Evolutionary conservation across 2,329 filamentous ascomycete species (phyloP), one percentile per base, ranked within the genome.

Genomic region (Plenodomus lindquistii): DNA sequence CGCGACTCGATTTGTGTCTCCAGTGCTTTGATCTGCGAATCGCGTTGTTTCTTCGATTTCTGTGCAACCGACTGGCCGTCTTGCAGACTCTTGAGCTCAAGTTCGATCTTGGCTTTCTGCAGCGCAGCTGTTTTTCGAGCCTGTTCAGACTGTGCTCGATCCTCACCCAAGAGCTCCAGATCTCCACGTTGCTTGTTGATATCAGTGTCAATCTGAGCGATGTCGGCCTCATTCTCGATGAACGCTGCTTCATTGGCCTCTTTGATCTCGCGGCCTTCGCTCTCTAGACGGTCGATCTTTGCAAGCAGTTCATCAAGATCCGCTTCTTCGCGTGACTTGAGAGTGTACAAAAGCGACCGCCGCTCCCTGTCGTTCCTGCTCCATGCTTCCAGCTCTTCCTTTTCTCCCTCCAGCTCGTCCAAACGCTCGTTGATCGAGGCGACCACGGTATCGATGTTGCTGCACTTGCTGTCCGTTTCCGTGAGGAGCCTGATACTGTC

Each of bases 401-500:
- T 97, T 73, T 99, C 94, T 69, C 96, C 92, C 72, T 99, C 94
- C 0, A 99, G 80, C 72, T 99, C 94, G 34, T 79, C 81, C 44
- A 99, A 79, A 44, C 94, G 86, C 65, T 95, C 90, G 64, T 94
- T 91, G 73, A 99, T 97, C 66, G 94, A 95, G 44, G 88, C 85
- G 11, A 99, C 82, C 11, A 95, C 80, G 67, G 96, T 91, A 68
- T 99, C 94, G 52, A 97, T 97, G 75, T 97, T 97, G 38, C 86
- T 81, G 54, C 91, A 86, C 77, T 97, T 97, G 75, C 91, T 95
- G 72, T 93, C 91, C 15, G 94, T 97, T 60, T 99, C 94, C 54
- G 86, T 85, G 90, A 99, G 96, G 63, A 99, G 96, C 76, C 96
- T 97, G 59, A 96, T 77, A 38, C 91, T 96, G 72, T 99, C 93